Evolutionary conservation across 208 protist species (phyloP).

Genomic region (Trypanosoma rangeli): DNA sequence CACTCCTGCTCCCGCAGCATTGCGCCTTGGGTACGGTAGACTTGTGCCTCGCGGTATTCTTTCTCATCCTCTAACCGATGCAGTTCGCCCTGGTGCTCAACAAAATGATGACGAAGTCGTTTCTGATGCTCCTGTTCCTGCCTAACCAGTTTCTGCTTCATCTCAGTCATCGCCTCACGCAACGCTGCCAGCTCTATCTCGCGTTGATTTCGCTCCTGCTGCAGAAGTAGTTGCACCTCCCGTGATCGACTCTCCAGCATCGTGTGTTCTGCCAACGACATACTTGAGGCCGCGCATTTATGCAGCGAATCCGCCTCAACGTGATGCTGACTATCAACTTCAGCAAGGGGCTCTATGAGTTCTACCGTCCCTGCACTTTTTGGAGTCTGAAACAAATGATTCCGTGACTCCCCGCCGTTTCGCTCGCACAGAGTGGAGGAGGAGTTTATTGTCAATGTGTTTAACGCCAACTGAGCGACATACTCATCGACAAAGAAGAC

Average conservation of each 20-base stretch:
- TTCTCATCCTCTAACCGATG: background rate
- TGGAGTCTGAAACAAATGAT: slow-evolving; percentile 13
- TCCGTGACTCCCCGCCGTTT: background rate
- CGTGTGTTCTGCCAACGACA: background rate
- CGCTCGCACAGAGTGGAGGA: background rate
- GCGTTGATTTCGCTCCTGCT: slow-evolving; percentile 1
- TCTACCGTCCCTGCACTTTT: slow-evolving; percentile 3
- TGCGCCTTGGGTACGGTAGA: background rate
- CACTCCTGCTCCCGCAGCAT: slow-evolving; percentile 17
- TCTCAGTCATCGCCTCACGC: background rate
- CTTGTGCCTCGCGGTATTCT: background rate
- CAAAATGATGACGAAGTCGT: slow-evolving; percentile 3
- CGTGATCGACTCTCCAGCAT: slow-evolving; percentile 8
- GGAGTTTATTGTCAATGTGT: background rate
- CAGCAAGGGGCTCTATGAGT: background rate
- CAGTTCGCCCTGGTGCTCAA: background rate
- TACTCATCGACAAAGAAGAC: slow-evolving; percentile 51
- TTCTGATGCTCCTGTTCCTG: background rate
- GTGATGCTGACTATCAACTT: background rate
- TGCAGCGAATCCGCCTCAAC: background rate
- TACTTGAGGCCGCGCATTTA: background rate
- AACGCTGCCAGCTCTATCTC: slow-evolving; percentile 6
- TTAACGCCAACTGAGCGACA: slow-evolving; percentile 37
- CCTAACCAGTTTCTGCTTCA: slow-evolving; percentile 8
- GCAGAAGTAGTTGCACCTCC: slow-evolving; percentile 5